These are phyloP conservation scores for Closterium sp. DNA, from an alignment of 139 green algal genomes.

Conservation along the genomic window DNA sequence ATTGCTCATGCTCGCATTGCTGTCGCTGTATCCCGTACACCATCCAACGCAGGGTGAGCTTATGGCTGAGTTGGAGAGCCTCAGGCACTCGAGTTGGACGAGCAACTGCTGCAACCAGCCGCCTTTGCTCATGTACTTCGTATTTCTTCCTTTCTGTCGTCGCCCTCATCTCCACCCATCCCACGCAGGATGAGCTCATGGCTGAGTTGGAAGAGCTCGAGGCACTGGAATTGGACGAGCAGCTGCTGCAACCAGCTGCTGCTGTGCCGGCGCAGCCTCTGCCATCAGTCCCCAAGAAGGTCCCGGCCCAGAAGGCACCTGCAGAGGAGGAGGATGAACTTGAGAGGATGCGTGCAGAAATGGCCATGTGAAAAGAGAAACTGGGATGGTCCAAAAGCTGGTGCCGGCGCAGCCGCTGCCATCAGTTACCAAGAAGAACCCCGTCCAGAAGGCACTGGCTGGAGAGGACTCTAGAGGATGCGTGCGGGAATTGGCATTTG, in stretches of 20 bases:
- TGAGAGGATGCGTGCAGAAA: constrained; percentile 80
- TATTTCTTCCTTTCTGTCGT: background rate
- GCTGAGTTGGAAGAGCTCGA: constrained; percentile 62
- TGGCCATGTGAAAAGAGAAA: constrained; percentile 63
- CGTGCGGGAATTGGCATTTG: too few species aligned
- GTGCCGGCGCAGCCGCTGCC: background rate
- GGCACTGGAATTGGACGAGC: constrained; percentile 57
- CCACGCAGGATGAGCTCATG: constrained; percentile 64
- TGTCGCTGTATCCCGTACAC: background rate
- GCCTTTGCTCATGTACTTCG: background rate
- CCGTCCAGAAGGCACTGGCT: background rate
- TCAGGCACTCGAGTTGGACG: constrained; percentile 57
- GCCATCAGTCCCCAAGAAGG: constrained; percentile 37
- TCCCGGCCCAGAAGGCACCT: background rate
- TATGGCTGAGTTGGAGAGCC: constrained; percentile 59
- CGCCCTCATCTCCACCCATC: background rate
- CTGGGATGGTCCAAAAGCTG: background rate
- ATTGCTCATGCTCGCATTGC: too few species aligned
- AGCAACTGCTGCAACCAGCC: constrained; percentile 52
- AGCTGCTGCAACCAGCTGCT: constrained; percentile 50
- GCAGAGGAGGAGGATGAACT: constrained; percentile 85
- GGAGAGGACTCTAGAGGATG: too few species aligned
- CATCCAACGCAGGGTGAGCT: constrained; percentile 63
- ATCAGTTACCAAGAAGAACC: background rate
- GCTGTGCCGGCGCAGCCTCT: constrained; percentile 23